Evolutionary conservation across 176 grass and related monocot genomes (phyloP), one percentile per base, ranked within the genome.

Genomic region (Dendrocalamus sinicus): DNA sequence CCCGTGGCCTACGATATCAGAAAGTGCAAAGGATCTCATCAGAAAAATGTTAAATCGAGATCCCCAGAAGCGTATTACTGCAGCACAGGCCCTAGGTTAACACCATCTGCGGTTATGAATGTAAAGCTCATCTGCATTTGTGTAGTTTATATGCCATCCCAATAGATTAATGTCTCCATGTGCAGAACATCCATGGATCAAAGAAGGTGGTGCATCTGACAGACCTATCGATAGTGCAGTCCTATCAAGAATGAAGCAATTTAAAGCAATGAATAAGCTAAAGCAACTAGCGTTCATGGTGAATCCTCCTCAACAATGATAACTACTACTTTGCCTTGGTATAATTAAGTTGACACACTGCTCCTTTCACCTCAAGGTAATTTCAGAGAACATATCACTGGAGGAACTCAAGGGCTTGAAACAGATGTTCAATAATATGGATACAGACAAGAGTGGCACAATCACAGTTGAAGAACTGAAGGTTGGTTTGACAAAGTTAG

Each of bases 141-240:
- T 26, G 35, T 45, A 60, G 23, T 84, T 75, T 80, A 14, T 48
- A 60, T 40, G 54, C 12, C 52, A 24, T 71, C 44, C 41, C 7
- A 26, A 20, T 53, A 76, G 86, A 71, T 82, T 32, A 23, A 45
- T 43, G 45, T 70, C 28, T 83, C 46, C 40, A 12, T 87, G 60
- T 57, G 59, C 69, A 98, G 95, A 93, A 30, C 95, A 98, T 76
- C 91, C 85, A 72, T 98, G 95, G 95, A 89, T 98, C 47, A 98
- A 68, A 85, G 86, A 87, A 88, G 91, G 85, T 51, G 94, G 92
- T 59, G 93, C 95, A 59, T 70, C 95, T 54, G 88, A 90, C 73
- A 95, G 89, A 90, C 95, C 93, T 72, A 93, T 98, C n/a, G 77
- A 98, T 40, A 98, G 93, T 9, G 95, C 95, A n/a, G 93, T 98